Base-by-base conservation (phyloP, 2,329 filamentous ascomycete genomes). In the Scolecobasidium constrictum region DNA sequence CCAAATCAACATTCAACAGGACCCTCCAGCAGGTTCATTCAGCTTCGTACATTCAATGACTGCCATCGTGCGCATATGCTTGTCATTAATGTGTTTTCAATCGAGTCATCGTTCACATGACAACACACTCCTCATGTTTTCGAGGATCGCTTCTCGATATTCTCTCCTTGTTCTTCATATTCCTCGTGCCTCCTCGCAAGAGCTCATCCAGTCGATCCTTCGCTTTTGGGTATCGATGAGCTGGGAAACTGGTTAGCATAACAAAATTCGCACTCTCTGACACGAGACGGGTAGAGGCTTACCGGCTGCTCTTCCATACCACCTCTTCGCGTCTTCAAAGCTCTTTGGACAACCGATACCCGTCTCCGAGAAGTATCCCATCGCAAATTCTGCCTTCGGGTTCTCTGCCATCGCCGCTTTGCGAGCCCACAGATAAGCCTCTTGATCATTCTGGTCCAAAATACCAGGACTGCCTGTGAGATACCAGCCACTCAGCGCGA, bases 251-350 rank as follows among this genome's bases (percentile, higher is more conserved):
- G 11, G 40, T 58, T 48, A 57, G 50, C 45, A 21, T 2, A 6
- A 11, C 5, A 5, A 9, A 19, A 4, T 20, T 38, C 12, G 5
- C 12, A 23, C 31, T 40, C 7, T 4, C 2, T 35, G 11, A 22
- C 23, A 26, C 31, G 9, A 18, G 31, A 28, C 4, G 9, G 35
- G 42, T 34, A 11, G 11, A 26, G 46, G 79, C 86, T 78, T 72
- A 95, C 90, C 84, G 58, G 92, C 92, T 63, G 92, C 88, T 60
- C 90, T 75, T 75, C 88, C 95, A 65, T 98, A 98, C 92, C 92
- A 98, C 53, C 87, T 77, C 71, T 94, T 95, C 17, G 90, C 92
- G 64, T 96, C 92, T 55, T 98, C 92, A 53, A 95, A 55, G 59
- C 90, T 93, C 6, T 83, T 78, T 13, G 81, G 72, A 49, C 86